Conservation (phyloP, 2,329 filamentous ascomycete genomes). For the Cordyceps pruinosa region DNA sequence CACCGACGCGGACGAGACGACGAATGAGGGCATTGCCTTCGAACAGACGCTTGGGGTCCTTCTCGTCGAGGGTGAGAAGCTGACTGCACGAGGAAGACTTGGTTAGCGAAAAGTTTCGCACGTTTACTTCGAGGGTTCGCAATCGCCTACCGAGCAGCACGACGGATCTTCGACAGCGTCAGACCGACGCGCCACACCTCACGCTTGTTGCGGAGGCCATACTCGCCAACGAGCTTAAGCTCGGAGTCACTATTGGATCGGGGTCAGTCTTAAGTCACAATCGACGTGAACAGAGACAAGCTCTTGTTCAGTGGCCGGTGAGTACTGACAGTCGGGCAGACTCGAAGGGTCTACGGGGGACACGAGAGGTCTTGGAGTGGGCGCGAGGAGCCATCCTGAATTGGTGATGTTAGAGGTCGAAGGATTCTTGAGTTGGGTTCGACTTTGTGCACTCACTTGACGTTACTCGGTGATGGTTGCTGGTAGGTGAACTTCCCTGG, state of each 20-base stretch:
- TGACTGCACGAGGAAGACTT: slow-evolving; percentile 55
- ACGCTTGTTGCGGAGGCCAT: slow-evolving; percentile 99
- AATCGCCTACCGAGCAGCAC: slow-evolving; percentile 85
- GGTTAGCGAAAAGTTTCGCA: background rate
- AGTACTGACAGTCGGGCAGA: slow-evolving; percentile 98
- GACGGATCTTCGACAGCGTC: slow-evolving; percentile 99
- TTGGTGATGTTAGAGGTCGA: slow-evolving; percentile 22
- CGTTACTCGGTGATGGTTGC: slow-evolving; percentile 32
- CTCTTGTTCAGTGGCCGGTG: slow-evolving; percentile 95
- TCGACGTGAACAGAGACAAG: slow-evolving; percentile 96
- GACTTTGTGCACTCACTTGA: slow-evolving; percentile 29
- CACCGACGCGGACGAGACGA: slow-evolving; percentile 98
- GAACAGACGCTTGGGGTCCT: slow-evolving; percentile 99
- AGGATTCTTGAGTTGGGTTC: slow-evolving; percentile 12
- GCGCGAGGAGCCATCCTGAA: slow-evolving; percentile 44
- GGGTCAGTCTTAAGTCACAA: slow-evolving; percentile 67
- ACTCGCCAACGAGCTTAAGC: slow-evolving; percentile 99
- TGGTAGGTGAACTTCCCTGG: slow-evolving; percentile 17
- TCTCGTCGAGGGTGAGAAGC: slow-evolving; percentile 99
- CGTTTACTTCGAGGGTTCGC: background rate
- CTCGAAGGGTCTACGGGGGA: slow-evolving; percentile 97
- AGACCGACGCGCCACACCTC: slow-evolving; percentile 99
- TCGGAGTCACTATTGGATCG: slow-evolving; percentile 78
- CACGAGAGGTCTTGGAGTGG: slow-evolving; percentile 99
- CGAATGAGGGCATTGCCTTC: slow-evolving; percentile 99